phyloP scores from a whole-genome alignment of 106 monocot species.

The Xerophyta viscosa region DNA sequence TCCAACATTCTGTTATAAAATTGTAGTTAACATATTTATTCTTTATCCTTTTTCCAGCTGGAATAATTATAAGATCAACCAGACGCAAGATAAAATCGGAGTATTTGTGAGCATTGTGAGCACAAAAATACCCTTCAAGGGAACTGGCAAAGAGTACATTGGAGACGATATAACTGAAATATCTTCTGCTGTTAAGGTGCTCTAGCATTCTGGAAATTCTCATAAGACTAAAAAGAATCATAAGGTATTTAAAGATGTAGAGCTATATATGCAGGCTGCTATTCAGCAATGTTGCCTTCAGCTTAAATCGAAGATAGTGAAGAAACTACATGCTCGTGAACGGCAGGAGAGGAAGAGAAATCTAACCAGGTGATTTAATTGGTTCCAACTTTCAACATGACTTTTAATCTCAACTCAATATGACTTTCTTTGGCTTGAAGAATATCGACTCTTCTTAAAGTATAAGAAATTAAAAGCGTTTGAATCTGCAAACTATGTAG shows the following conservation, averaged over 20 bases:
- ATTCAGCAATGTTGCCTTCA: conserved; percentile 94
- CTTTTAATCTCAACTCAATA: no score
- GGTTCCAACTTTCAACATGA: not conserved
- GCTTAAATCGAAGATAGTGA: conserved; percentile 91
- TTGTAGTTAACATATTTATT: not conserved
- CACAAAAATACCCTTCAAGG: conserved; percentile 99
- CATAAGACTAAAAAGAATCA: not conserved
- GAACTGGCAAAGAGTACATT: conserved; percentile 98
- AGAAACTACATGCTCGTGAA: conserved; percentile 92
- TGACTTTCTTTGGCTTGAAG: no score
- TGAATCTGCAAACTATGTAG: no score
- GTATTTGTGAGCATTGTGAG: conserved; percentile 99
- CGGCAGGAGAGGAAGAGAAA: conserved; percentile 88
- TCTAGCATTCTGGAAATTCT: not conserved
- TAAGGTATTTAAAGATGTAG: not conserved
- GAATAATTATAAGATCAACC: conserved; percentile 96
- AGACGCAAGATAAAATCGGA: conserved; percentile 91
- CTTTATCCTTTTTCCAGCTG: conserved; percentile 46
- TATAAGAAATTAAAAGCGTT: no score
- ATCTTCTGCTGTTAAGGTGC: conserved; percentile 82
- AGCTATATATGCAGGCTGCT: conserved; percentile 46
- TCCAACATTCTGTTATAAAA: not conserved
- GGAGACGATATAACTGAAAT: conserved; percentile 98
- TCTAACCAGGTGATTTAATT: conserved; percentile 44
- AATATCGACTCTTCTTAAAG: no score